phyloP scores from a whole-genome alignment of 805 yeast species.

The Groenewaldozyma tartarivorans region DNA sequence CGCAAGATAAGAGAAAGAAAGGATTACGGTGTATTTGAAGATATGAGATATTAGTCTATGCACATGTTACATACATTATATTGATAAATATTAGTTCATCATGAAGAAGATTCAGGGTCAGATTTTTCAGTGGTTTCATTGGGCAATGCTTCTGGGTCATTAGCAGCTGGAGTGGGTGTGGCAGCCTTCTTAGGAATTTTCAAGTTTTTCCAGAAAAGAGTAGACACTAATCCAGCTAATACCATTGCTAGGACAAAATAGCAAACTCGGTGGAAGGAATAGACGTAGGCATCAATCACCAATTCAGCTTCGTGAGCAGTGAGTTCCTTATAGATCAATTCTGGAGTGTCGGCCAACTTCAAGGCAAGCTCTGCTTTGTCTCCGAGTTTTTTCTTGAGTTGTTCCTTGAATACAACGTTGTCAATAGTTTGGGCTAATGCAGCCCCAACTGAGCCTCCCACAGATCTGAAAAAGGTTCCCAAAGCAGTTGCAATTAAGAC shows the following conservation, averaged over 20 bases:
- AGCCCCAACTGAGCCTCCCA: slow-evolving; percentile 38
- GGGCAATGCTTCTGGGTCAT: too few species aligned
- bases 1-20: too few species aligned
- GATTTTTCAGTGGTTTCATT: too few species aligned
- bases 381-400: slow-evolving; percentile 3
- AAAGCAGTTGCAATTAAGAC: slow-evolving; percentile 39
- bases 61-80: too few species aligned
- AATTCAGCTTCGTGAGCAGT: slow-evolving; percentile 3
- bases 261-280: slow-evolving; percentile 13
- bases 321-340: slow-evolving; percentile 7
- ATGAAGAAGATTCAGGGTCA: too few species aligned
- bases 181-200: slow-evolving; percentile 4
- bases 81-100: too few species aligned
- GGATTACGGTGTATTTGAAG: too few species aligned
- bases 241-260: slow-evolving; percentile 13
- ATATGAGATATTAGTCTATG: too few species aligned
- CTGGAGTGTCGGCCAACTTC: slow-evolving; percentile 12
- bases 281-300: slow-evolving; percentile 12
- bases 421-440: slow-evolving; percentile 34
- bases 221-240: slow-evolving; percentile 7
- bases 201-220: slow-evolving; percentile 14
- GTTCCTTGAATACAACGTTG: slow-evolving; percentile 22
- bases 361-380: not conserved
- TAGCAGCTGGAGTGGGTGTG: not conserved
- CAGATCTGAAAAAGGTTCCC: slow-evolving; percentile 34